Percentiles rank a stretch among this genome's conserved stretches.
Evolutionary conservation across 2,329 filamentous ascomycete species (phyloP).

Genomic region (Hysterium pulicare): DNA sequence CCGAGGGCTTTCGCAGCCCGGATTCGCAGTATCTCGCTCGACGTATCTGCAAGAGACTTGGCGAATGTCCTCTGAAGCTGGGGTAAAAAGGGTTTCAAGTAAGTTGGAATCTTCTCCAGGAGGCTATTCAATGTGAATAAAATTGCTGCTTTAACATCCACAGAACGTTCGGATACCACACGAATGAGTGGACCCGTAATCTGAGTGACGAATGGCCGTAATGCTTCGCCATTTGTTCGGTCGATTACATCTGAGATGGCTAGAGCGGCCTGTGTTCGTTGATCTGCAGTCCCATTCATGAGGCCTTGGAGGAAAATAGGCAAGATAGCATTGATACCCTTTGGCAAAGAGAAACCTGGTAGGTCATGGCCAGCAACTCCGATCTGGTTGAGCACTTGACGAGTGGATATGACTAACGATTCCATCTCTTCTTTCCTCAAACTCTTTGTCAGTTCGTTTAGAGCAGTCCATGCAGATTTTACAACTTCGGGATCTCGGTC

Average conservation of each 20-base stretch:
- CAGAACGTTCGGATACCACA: conserved; percentile 93
- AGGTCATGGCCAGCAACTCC: conserved; percentile 82
- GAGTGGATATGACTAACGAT: conserved; percentile 77
- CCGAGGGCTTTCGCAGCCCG: conserved; percentile 91
- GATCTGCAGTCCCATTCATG: conserved; percentile 92
- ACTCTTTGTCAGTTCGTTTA: conserved; percentile 82
- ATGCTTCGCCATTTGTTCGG: conserved; percentile 77
- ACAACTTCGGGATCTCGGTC: conserved; percentile 80
- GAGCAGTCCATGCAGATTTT: conserved; percentile 82
- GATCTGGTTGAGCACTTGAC: conserved; percentile 81
- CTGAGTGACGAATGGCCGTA: conserved; percentile 94
- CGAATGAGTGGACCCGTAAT: conserved; percentile 97
- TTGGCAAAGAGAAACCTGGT: conserved; percentile 83
- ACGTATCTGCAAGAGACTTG: conserved; percentile 88
- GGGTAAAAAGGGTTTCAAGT: conserved; percentile 93
- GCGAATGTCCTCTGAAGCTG: conserved; percentile 96
- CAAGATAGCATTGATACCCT: conserved; percentile 93
- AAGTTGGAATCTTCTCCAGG: conserved; percentile 91
- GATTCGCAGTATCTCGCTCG: conserved; percentile 81
- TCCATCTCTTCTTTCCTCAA: conserved; percentile 99
- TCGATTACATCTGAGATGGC: conserved; percentile 96
- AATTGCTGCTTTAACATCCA: conserved; percentile 94
- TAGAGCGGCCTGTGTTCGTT: conserved; percentile 85
- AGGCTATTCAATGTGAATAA: conserved; percentile 91
- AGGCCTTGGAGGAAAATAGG: conserved; percentile 97